Evolutionary conservation across 2,329 filamentous ascomycete genomes (phyloP).

Genomic region (Aciculosporium take): DNA sequence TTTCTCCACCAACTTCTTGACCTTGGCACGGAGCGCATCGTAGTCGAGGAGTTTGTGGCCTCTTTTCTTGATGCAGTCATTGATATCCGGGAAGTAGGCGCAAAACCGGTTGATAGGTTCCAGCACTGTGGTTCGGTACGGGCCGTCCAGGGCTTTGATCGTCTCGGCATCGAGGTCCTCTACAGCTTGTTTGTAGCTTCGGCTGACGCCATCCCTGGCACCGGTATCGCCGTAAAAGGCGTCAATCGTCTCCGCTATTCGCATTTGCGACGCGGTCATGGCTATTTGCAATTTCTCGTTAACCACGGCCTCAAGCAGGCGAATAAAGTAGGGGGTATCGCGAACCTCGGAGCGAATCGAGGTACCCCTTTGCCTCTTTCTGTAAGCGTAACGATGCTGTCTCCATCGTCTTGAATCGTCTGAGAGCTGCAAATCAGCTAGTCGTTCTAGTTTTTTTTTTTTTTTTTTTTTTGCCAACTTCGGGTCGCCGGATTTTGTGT

Average conservation of each 20-base stretch:
- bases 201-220: conserved; percentile 83
- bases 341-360: conserved; percentile 80
- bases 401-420: conserved; percentile 96
- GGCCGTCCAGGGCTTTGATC: conserved; percentile 93
- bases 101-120: conserved; percentile 95
- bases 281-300: conserved; percentile 33
- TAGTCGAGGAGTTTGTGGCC: conserved; percentile 98
- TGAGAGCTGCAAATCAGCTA: conserved; percentile 22
- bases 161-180: conserved; percentile 96
- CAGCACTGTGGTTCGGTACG: conserved; percentile 84
- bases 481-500: not conserved
- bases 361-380: conserved; percentile 95
- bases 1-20: conserved; percentile 95
- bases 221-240: conserved; percentile 97
- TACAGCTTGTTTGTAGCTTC: conserved; percentile 96
- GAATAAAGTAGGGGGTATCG: not conserved
- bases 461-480: no score
- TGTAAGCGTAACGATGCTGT: conserved; percentile 81
- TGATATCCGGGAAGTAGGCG: conserved; percentile 97
- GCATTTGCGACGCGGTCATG: conserved; percentile 99
- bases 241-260: conserved; percentile 97
- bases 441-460: no score
- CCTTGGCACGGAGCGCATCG: conserved; percentile 85
- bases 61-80: conserved; percentile 98
- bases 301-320: not conserved